Evolutionary conservation across 768 basidiomycete species (phyloP).

Genomic region (Tephrocybe sp.): DNA sequence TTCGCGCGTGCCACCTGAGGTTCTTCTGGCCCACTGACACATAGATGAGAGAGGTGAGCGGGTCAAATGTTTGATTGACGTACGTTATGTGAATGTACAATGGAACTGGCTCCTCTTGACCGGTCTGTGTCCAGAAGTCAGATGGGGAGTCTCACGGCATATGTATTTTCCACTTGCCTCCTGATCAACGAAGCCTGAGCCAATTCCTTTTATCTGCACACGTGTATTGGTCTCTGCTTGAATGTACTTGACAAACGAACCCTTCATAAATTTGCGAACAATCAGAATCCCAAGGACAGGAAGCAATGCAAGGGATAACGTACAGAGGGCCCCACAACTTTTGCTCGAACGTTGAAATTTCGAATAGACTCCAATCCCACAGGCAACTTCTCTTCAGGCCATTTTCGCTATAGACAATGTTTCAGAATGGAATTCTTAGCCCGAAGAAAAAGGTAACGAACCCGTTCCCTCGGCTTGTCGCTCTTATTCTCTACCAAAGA

Average conservation of each 20-base stretch:
- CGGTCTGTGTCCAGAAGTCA: slow-evolving; percentile 5
- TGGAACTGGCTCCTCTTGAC: slow-evolving; percentile 68
- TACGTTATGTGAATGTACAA: slow-evolving; percentile 92
- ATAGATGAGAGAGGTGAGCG: background rate
- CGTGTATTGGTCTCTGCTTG: slow-evolving; percentile 94
- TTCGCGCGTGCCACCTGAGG: slow-evolving; percentile 78
- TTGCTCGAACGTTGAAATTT: slow-evolving; percentile 97
- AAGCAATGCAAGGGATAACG: slow-evolving; percentile 21
- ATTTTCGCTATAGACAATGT: slow-evolving; percentile 72
- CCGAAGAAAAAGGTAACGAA: slow-evolving; percentile 25
- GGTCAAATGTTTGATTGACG: slow-evolving; percentile 23
- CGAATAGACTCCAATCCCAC: slow-evolving; percentile 88
- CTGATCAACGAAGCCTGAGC: slow-evolving; percentile 92
- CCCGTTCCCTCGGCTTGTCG: slow-evolving; percentile 64
- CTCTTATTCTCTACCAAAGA: slow-evolving; percentile 79
- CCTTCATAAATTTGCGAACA: slow-evolving; percentile 39
- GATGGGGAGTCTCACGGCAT: background rate
- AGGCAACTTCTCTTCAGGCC: slow-evolving; percentile 95
- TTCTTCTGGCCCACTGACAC: slow-evolving; percentile 50
- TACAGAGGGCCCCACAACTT: slow-evolving; percentile 94
- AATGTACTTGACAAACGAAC: slow-evolving; percentile 97
- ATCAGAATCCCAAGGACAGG: background rate
- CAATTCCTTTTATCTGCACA: slow-evolving; percentile 95
- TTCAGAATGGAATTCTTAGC: background rate
- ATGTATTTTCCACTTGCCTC: slow-evolving; percentile 53